Evolutionary conservation across 2,329 filamentous ascomycete species (phyloP).

Genomic region (Onygena corvina): DNA sequence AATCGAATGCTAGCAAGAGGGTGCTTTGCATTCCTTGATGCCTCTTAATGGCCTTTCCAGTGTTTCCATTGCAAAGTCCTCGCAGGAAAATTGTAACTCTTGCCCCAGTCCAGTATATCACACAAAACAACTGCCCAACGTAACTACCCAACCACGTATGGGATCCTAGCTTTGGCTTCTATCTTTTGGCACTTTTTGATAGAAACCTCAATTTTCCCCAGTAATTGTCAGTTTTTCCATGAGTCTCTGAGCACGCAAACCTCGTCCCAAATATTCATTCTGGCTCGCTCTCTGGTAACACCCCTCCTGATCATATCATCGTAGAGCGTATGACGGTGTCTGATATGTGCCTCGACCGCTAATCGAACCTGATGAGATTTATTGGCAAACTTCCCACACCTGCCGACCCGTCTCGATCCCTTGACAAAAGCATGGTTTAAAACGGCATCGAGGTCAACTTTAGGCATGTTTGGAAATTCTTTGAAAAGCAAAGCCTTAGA

Average conservation of each 20-base stretch:
- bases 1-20: too few relatives aligned
- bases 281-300: slow-evolving; percentile 20
- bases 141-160: too few relatives aligned
- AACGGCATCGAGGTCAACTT: slow-evolving; percentile 22
- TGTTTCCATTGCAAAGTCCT: too few relatives aligned
- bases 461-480: slow-evolving; percentile 32
- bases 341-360: slow-evolving; percentile 35
- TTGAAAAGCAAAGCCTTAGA: slow-evolving; percentile 20
- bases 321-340: slow-evolving; percentile 33
- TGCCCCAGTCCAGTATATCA: too few relatives aligned
- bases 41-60: too few relatives aligned
- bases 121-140: too few relatives aligned
- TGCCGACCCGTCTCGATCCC: slow-evolving; percentile 32
- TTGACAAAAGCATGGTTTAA: slow-evolving; percentile 32
- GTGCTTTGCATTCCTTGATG: too few relatives aligned
- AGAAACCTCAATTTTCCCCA: too few relatives aligned
- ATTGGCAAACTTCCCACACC: slow-evolving; percentile 21
- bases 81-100: too few relatives aligned
- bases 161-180: too few relatives aligned
- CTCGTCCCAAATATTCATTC: slow-evolving; percentile 23
- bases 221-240: slow-evolving; percentile 21
- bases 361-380: slow-evolving; percentile 28
- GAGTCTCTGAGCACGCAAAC: slow-evolving; percentile 22
- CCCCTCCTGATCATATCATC: slow-evolving; percentile 25
- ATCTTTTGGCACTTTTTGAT: too few relatives aligned